Evolutionary conservation across 331 rosid genomes (phyloP).

Genomic region (Quercus tomentella): DNA sequence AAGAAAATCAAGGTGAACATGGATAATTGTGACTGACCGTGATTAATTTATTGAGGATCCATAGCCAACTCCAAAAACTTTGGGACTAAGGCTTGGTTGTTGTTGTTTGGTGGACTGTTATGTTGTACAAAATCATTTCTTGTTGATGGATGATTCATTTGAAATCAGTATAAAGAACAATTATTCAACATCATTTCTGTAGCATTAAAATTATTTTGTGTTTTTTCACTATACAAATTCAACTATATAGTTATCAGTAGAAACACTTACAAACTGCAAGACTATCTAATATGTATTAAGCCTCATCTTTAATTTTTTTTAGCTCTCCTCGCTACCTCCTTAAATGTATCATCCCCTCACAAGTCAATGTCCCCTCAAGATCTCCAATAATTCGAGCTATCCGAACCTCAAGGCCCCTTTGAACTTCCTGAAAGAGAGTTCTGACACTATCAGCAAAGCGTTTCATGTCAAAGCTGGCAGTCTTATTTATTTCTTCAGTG

Average conservation of each 20-base stretch:
- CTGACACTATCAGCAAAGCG: constrained; percentile 62
- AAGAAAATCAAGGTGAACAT: no score
- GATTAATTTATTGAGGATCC: no score
- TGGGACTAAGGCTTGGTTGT: no score
- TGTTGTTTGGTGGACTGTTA: neutral
- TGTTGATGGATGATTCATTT: constrained; percentile 5
- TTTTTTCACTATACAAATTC: constrained; percentile 42
- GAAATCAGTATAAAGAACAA: constrained; percentile 18
- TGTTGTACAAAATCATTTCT: neutral
- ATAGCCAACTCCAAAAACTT: no score
- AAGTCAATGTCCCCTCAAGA: constrained; percentile 87
- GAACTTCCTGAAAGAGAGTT: constrained; percentile 74
- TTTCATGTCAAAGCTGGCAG: constrained; percentile 66
- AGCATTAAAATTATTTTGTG: constrained; percentile 19
- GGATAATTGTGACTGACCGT: no score
- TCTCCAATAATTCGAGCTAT: constrained; percentile 87
- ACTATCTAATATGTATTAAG: neutral
- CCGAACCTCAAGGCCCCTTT: constrained; percentile 85
- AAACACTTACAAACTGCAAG: constrained; percentile 20
- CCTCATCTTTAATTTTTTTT: neutral
- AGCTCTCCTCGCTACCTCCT: constrained; percentile 41
- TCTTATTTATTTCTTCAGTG: constrained; percentile 60
- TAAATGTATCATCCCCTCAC: constrained; percentile 79
- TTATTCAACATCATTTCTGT: constrained; percentile 5
- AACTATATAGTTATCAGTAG: constrained; percentile 20